phyloP scores from a whole-genome alignment of 148 eudicot species.

The Chenopodium berlandieri region DNA sequence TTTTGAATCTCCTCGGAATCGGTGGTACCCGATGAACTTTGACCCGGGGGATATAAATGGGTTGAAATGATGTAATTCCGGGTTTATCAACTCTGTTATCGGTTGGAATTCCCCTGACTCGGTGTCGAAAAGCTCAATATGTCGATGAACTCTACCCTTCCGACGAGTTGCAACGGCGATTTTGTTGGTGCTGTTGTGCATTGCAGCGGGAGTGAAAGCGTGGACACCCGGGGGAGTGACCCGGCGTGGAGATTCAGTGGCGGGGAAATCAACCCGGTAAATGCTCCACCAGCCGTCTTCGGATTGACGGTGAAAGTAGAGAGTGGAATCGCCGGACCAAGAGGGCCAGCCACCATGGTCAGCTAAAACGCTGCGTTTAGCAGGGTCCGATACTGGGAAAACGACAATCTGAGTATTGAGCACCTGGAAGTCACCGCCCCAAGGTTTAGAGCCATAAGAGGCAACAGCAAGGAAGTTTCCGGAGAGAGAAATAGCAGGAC shows the following conservation, averaged over 20 bases:
- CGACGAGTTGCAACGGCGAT: conserved; percentile 70
- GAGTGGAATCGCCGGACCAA: conserved; percentile 52
- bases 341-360: conserved; percentile 86
- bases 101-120: conserved; percentile 38
- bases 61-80: conserved; percentile 68
- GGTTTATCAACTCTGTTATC: conserved; percentile 49
- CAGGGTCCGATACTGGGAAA: conserved; percentile 44
- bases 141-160: conserved; percentile 43
- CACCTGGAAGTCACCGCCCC: conserved; percentile 68
- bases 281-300: conserved; percentile 96
- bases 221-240: conserved; percentile 80
- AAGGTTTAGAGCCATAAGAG: conserved; percentile 51
- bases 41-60: conserved; percentile 71
- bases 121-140: conserved; percentile 62
- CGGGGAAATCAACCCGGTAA: conserved; percentile 43
- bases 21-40: conserved; percentile 62
- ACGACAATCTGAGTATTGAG: conserved; percentile 62
- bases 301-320: conserved; percentile 69
- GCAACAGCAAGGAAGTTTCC: conserved; percentile 65
- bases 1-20: conserved; percentile 51
- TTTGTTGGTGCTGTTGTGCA: conserved; percentile 25
- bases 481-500: conserved; percentile 60
- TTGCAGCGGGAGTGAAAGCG: conserved; percentile 75
- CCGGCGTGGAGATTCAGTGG: conserved; percentile 27
- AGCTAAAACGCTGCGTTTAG: conserved; percentile 40